Base-by-base conservation (phyloP, 1,139 yeast species). In the Kodamaea fungicola region DNA sequence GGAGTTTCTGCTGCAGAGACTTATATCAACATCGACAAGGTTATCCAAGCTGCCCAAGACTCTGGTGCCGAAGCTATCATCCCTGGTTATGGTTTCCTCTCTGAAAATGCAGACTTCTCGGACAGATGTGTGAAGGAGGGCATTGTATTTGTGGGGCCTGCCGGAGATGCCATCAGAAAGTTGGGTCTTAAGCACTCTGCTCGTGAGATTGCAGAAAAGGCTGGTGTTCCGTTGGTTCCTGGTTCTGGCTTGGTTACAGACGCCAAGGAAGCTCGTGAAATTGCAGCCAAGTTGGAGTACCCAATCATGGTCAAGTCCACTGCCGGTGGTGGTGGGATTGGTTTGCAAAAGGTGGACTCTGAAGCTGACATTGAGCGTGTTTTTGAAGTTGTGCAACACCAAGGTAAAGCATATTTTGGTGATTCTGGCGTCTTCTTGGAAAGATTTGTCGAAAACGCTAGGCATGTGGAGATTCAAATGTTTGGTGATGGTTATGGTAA, bases 311-410 rank as follows among this genome's bases (percentile, higher is more conserved):
- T 92, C 38, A 92, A 92, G 64, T 85, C 96, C 13, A 90, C 97
- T 44, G 97, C 97, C 26, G 98, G 98, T 59, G 98, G 98, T 53
- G 98, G 98, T 61, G 98, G 98, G 63, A 92, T 90, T 54, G 98
- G 98, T 46, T 71, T 92, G 51, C 97, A 89, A 59, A 84, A 89
- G 58, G 97, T 90, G 43, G 95, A 89, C 53, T 74, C 80, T 31
- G 87, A 79, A 49, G 78, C 63, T 10, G 96, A 90, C 42, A 80
- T 90, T 44, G 86, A 79, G 62, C 68, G 84, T 46, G 95, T 90
- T 10, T 90, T 88, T 62, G 84, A 79, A 51, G 83, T 95, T 5
- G 97, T 92, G 31, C 85, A 86, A 57, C 96, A 88, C 63, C 97
- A 89, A 64, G 97, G 97, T 45, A 74, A 80, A 56, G 78, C 95